Percentiles rank a stretch among this genome's conserved stretches.
Evolutionary conservation across 208 protist genomes (phyloP).

Genomic region (Crithidia thermophila): DNA sequence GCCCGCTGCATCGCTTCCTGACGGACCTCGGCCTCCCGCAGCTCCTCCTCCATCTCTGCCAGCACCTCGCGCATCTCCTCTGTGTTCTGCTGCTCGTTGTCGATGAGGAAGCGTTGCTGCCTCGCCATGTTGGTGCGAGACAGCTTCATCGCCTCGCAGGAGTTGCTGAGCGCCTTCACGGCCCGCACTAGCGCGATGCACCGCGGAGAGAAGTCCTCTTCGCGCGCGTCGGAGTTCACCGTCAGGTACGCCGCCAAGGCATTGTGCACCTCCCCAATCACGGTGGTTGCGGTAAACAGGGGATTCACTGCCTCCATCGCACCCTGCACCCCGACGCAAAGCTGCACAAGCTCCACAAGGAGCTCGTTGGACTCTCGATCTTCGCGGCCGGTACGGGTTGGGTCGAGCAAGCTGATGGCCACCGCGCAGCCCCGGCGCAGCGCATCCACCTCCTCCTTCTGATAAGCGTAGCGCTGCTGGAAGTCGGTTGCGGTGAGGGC

Average conservation of each 20-base stretch:
- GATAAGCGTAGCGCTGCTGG: slow-evolving; percentile 2
- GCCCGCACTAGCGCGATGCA: slow-evolving; percentile 30
- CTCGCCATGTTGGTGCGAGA: slow-evolving; percentile 24
- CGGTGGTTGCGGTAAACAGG: slow-evolving; percentile 13
- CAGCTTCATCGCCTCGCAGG: slow-evolving; percentile 28
- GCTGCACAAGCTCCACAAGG: slow-evolving; percentile 35
- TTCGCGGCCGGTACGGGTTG: slow-evolving; percentile 7
- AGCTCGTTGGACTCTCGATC: slow-evolving; percentile 28
- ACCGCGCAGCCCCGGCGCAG: slow-evolving; percentile 33
- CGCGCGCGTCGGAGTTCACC: not conserved
- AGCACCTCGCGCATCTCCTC: slow-evolving; percentile 28
- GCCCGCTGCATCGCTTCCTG: slow-evolving; percentile 8
- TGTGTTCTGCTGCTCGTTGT: slow-evolving; percentile 32
- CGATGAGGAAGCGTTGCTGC: slow-evolving; percentile 44
- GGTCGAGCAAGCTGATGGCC: slow-evolving; percentile 27
- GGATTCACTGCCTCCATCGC: slow-evolving; percentile 30
- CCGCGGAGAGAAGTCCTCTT: slow-evolving; percentile 17
- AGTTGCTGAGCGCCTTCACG: slow-evolving; percentile 26
- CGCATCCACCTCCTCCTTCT: slow-evolving; percentile 22
- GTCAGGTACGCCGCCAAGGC: not conserved
- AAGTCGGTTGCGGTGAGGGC: slow-evolving; percentile 4
- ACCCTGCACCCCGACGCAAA: slow-evolving; percentile 38
- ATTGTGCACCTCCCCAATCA: slow-evolving; percentile 15
- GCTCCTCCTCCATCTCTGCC: slow-evolving; percentile 24
- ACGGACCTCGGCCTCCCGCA: slow-evolving; percentile 6